Evolutionary conservation across 805 yeast genomes (phyloP).

Genomic region (Sugiyamaella smithiae): DNA sequence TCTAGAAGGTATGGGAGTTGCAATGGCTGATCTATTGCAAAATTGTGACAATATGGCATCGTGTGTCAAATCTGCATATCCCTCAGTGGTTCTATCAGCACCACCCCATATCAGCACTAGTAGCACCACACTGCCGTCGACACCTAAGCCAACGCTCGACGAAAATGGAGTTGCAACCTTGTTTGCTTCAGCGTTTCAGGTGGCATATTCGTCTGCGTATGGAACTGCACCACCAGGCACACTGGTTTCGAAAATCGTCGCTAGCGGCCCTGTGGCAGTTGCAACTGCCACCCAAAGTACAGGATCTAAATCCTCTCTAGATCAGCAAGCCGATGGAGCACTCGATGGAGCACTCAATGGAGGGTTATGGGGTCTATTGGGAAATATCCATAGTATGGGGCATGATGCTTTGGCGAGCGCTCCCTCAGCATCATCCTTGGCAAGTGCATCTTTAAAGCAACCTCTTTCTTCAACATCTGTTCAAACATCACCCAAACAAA

Average conservation of each 20-base stretch:
- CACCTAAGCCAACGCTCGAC: background rate
- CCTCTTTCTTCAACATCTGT: background rate
- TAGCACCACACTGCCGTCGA: background rate
- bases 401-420: background rate
- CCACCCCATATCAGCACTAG: background rate
- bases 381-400: background rate
- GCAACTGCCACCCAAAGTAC: background rate
- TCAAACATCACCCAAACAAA: no score
- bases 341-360: background rate
- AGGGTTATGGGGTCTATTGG: background rate
- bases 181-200: background rate
- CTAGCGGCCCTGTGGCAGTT: background rate
- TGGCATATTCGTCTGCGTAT: background rate
- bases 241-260: background rate
- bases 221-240: slow-evolving; percentile 1
- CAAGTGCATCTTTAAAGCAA: background rate
- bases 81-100: background rate
- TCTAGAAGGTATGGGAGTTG: background rate
- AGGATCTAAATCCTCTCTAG: no score
- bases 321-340: background rate
- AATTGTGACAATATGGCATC: no score
- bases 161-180: background rate
- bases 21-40: background rate
- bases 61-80: background rate
- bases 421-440: background rate